A percentile compares a stretch with the other conserved stretches of the same genome.
Evolutionary conservation across 2,329 filamentous ascomycete species (phyloP).

Genomic region (Epichloe uncinata): DNA sequence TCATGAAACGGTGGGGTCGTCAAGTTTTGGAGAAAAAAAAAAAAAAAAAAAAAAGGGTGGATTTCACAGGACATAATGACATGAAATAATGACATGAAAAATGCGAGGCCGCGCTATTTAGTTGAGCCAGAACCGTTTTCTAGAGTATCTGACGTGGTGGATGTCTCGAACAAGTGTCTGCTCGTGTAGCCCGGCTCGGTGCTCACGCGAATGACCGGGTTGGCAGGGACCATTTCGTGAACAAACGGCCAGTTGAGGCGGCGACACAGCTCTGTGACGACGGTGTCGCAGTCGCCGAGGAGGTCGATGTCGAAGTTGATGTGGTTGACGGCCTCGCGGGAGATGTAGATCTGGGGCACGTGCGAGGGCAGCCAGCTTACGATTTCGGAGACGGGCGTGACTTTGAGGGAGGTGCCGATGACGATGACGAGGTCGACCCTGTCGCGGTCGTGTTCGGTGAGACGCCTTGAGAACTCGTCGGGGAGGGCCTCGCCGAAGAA

Average conservation of each 20-base stretch:
- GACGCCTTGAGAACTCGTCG: constrained; percentile 64
- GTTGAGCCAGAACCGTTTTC: not conserved
- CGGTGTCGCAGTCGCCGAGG: constrained; percentile 85
- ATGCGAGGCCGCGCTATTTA: not conserved
- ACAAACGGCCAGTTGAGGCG: constrained; percentile 67
- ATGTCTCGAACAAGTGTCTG: constrained; percentile 23
- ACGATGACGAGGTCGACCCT: constrained; percentile 82
- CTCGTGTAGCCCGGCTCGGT: constrained; percentile 21
- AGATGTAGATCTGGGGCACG: constrained; percentile 85
- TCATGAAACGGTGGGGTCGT: too few species aligned
- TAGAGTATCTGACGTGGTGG: too few species aligned
- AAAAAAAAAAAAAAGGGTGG: too few species aligned
- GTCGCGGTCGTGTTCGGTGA: constrained; percentile 70
- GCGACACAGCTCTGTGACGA: constrained; percentile 75
- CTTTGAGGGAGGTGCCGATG: constrained; percentile 91
- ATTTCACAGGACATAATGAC: too few species aligned
- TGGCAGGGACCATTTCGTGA: constrained; percentile 70
- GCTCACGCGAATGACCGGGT: constrained; percentile 46
- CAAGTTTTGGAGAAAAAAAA: too few species aligned
- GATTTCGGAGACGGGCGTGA: constrained; percentile 88
- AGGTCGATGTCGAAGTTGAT: constrained; percentile 95
- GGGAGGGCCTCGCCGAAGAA: constrained; percentile 93
- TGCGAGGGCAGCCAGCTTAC: constrained; percentile 64
- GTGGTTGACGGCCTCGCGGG: constrained; percentile 69
- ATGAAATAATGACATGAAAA: too few species aligned